phyloP scores from a whole-genome alignment of 2,329 filamentous ascomycete species.

The Penicillium sp. region DNA sequence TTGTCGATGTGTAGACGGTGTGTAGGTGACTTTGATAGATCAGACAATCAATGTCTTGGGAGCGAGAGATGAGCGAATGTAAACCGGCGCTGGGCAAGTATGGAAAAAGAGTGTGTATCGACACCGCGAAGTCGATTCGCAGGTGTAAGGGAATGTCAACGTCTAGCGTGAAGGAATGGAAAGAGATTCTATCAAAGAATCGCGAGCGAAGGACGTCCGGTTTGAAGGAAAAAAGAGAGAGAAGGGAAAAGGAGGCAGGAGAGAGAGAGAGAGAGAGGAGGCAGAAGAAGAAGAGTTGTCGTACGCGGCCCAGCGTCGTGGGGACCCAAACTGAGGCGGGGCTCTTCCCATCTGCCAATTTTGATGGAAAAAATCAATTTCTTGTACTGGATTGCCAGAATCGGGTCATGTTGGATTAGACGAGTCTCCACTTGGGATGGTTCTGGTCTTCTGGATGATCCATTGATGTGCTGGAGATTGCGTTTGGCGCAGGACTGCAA shows the following conservation, averaged over 20 bases:
- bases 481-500: too few relatives aligned
- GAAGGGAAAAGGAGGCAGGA: constrained; percentile 8
- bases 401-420: too few relatives aligned
- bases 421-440: too few relatives aligned
- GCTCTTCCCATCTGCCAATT: too few relatives aligned
- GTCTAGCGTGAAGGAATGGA: constrained; percentile 1
- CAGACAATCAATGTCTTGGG: constrained; percentile 7
- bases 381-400: too few relatives aligned
- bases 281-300: background rate
- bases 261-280: constrained; percentile 1
- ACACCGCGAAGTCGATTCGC: constrained; percentile 36
- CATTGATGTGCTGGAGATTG: background rate
- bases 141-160: constrained; percentile 12
- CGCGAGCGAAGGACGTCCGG: background rate
- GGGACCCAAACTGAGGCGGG: too few relatives aligned
- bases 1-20: background rate
- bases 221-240: constrained; percentile 4
- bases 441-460: too few relatives aligned
- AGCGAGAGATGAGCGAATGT: background rate
- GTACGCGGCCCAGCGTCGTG: too few relatives aligned
- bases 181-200: constrained; percentile 4
- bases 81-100: constrained; percentile 5
- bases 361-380: too few relatives aligned
- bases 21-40: background rate
- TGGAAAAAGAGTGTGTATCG: constrained; percentile 9